Base-by-base conservation (phyloP, 1,139 yeast genomes). In the Sugiyamaella paludigena region DNA sequence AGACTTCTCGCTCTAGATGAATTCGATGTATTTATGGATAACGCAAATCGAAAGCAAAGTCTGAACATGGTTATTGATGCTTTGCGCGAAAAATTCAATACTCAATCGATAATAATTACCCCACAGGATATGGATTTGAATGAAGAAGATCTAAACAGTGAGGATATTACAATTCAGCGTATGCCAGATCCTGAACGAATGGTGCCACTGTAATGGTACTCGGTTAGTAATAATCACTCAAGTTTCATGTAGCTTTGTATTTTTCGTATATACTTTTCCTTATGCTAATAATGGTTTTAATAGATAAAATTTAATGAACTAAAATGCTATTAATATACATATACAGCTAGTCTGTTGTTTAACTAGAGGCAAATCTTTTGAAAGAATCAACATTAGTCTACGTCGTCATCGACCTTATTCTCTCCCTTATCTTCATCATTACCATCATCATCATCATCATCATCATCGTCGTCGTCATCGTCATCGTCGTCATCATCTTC, bases 1-100 rank as follows among this genome's bases (percentile, higher is more conserved):
- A 80, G 84, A 52, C 78, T 94, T 19, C 78, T 95, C 52, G 98
- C 97, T 0, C 71, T 94, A 51, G 99, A 94, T 68, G 99, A 94
- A 67, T 94, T 92, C 66, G 99, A 94, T 70, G 98, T 94, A 29
- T 94, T 84, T 61, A 92, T 94, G 98, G 99, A 94, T 67, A 88
- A 91, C 42, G 87, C 88, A 27, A 91, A 91, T 62, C 78, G 98
- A 58, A 77, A 84, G 41, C 80, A 86, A 47, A 89, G 96, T 56
- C 81, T 94, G 63, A 76, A 79, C 49, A 71, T 91, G 58, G 81
- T 94, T 62, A 74, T 89, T 48, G 78, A 77, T 24, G 87, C 89
- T 55, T 77, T 91, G 40, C 68, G 78, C 15, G 71, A 74, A 33
- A 77, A 78, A 53, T 72, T 83, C 0, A 77, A 82, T 54, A 81